Conservation (phyloP, 2,329 filamentous ascomycete species). For the Xylariaceae sp. region DNA sequence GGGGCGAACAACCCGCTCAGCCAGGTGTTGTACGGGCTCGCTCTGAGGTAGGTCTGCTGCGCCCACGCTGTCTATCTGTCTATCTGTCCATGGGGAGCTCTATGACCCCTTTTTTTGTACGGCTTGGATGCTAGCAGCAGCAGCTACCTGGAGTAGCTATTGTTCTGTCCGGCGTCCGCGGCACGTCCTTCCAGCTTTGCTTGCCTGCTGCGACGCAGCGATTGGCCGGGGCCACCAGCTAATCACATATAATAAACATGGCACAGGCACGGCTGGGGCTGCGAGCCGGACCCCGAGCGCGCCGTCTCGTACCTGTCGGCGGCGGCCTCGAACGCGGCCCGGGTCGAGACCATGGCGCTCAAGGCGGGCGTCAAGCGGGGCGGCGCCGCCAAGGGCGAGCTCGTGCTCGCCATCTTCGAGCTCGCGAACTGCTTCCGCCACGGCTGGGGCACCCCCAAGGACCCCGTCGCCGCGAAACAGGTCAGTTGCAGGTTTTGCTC, state of each 20-base stretch:
- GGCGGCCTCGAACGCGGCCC: constrained; percentile 83
- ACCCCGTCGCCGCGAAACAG: constrained; percentile 75
- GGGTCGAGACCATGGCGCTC: constrained; percentile 78
- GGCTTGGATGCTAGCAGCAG: too few relatives aligned
- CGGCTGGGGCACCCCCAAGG: constrained; percentile 85
- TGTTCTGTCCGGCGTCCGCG: too few relatives aligned
- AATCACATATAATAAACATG: too few relatives aligned
- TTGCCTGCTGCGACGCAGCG: too few relatives aligned
- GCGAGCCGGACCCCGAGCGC: constrained; percentile 58
- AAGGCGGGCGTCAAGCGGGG: constrained; percentile 86
- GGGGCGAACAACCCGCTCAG: constrained; percentile 80
- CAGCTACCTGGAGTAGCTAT: too few relatives aligned
- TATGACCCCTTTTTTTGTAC: too few relatives aligned
- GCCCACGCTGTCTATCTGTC: too few relatives aligned
- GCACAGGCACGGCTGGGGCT: constrained; percentile 88
- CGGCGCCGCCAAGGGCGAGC: constrained; percentile 88
- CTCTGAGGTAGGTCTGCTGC: constrained; percentile 62
- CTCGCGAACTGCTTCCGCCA: constrained; percentile 87
- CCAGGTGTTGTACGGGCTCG: constrained; percentile 92
- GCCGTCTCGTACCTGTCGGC: constrained; percentile 81
- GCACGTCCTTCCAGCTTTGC: too few relatives aligned
- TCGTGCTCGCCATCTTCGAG: constrained; percentile 94
- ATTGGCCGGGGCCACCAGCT: too few relatives aligned
- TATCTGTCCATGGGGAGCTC: too few relatives aligned
- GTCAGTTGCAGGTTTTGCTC: constrained; percentile 30